Base-by-base conservation (phyloP, 352 stramenopile genomes). In the Globisporangium emineosum region DNA sequence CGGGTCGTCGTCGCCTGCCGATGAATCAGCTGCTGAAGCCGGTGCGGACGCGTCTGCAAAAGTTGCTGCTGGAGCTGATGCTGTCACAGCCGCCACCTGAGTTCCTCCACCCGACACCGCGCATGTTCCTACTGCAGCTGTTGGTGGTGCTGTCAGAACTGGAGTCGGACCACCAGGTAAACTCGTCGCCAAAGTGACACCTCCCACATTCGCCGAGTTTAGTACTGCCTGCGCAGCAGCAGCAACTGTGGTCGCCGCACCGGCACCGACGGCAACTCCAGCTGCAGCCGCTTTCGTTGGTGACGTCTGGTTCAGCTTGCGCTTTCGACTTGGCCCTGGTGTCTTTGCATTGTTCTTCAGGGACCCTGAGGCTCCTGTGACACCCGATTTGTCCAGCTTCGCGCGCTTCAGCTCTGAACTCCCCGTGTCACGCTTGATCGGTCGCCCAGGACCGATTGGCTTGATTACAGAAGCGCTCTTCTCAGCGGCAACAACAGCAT, bases 1-100 rank as follows among this genome's bases (percentile, higher is more conserved):
- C 60, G 97, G 88, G 32, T 98, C 91, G 17, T 94, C 87, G 25
- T 85, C 62, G 43, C 33, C 33, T 45, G 32, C 29, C 42, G 25
- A 62, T 1, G 57, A 47, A 47, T 47, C 40, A 23, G 17, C 29
- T 32, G 72, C 23, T 32, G 72, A 58, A 2, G 40, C 58, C 57
- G 61, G 25, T 25, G 50, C 30, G 6, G 58, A 49, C 3, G 29
- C 53, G 8, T 58, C 42, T 55, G 68, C 15, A 15, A 47, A 9
- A 2, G 59, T 55, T 15, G n/a, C 32, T 57, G 33, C 47, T 51
- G 29, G 25, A 29, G 35, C 23, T 21, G 54, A 12, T 47, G 42
- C 15, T 37, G 15, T n/a, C n/a, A 19, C 47, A 19, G 17, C 40
- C 10, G 37, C 19, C 1, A 3, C 55, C 13, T 7, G 10, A 37